These are phyloP conservation scores for Tilletia setariae DNA, from an alignment of 1,284 basidiomycete genomes.

Conservation along the genomic window DNA sequence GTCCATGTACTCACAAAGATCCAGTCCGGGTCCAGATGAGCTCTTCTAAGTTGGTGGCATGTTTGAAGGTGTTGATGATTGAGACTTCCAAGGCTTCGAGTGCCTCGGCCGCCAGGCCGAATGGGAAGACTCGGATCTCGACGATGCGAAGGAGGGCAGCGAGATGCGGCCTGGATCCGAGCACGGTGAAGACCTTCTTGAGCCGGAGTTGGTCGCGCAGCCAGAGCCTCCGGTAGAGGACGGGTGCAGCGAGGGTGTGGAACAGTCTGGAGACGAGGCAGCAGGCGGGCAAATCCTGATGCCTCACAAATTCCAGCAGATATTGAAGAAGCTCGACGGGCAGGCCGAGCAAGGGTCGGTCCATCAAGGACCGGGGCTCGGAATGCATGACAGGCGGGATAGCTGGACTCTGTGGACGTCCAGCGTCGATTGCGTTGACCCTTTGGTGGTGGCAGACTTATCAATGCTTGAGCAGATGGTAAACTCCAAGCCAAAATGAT, in stretches of 20 bases:
- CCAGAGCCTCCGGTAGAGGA: constrained; percentile 45
- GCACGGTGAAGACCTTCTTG: constrained; percentile 36
- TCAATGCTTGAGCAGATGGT: no score
- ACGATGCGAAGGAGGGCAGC: constrained; percentile 35
- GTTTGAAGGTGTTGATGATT: constrained; percentile 30
- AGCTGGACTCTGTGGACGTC: no score
- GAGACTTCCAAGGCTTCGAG: constrained; percentile 43
- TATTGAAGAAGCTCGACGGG: constrained; percentile 40
- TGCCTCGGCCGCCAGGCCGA: constrained; percentile 42
- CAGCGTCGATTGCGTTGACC: no score
- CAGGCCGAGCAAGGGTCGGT: constrained; percentile 18
- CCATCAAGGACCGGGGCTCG: not conserved
- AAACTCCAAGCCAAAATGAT: no score
- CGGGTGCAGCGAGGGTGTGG: constrained; percentile 30
- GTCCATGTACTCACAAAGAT: constrained; percentile 28
- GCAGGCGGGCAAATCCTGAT: constrained; percentile 42
- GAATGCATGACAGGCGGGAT: no score
- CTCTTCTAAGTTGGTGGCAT: constrained; percentile 31
- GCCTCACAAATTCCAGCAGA: constrained; percentile 34
- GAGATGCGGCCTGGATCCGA: constrained; percentile 29
- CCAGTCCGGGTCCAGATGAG: constrained; percentile 50
- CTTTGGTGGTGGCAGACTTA: no score
- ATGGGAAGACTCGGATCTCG: constrained; percentile 48
- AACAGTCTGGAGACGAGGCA: constrained; percentile 32
- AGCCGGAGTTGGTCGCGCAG: constrained; percentile 46